A percentile compares a stretch with the other conserved stretches of the same genome.
phyloP scores from a whole-genome alignment of 306 rosid species.

The Oxytropis ochrocephala region DNA sequence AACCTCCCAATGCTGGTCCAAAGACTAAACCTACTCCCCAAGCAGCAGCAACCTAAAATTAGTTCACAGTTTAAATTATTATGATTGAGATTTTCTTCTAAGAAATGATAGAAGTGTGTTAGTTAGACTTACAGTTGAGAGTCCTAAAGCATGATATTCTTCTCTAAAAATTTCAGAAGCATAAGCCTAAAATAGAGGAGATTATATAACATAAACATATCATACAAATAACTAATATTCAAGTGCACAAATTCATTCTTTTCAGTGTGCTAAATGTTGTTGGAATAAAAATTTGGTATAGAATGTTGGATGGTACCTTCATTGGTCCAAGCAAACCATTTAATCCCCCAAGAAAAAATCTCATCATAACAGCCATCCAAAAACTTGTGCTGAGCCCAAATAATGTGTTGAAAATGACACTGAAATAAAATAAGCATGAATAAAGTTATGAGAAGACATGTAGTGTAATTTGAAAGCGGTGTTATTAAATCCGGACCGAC shows the following conservation, averaged over 20 bases:
- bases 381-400: slow-evolving; percentile 82
- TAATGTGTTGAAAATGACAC: slow-evolving; percentile 71
- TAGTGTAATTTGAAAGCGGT: background rate
- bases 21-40: slow-evolving; percentile 77
- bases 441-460: background rate
- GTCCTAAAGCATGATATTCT: slow-evolving; percentile 72
- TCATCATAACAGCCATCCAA: slow-evolving; percentile 76
- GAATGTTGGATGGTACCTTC: slow-evolving; percentile 40
- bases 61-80: slow-evolving; percentile 6
- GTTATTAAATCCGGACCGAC: too few species aligned
- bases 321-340: slow-evolving; percentile 90
- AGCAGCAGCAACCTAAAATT: slow-evolving; percentile 65
- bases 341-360: slow-evolving; percentile 79
- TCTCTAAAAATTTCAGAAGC: slow-evolving; percentile 57
- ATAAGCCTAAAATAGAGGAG: slow-evolving; percentile 59
- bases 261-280: background rate
- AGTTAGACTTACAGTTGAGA: slow-evolving; percentile 57
- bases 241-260: background rate
- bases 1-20: slow-evolving; percentile 93
- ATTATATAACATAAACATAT: background rate
- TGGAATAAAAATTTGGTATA: background rate
- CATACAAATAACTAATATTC: background rate
- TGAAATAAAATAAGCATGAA: slow-evolving; percentile 17
- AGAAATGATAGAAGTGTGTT: background rate
- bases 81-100: background rate